Base-by-base conservation (phyloP, 140 eudicot species). In the Stevia rebaudiana region DNA sequence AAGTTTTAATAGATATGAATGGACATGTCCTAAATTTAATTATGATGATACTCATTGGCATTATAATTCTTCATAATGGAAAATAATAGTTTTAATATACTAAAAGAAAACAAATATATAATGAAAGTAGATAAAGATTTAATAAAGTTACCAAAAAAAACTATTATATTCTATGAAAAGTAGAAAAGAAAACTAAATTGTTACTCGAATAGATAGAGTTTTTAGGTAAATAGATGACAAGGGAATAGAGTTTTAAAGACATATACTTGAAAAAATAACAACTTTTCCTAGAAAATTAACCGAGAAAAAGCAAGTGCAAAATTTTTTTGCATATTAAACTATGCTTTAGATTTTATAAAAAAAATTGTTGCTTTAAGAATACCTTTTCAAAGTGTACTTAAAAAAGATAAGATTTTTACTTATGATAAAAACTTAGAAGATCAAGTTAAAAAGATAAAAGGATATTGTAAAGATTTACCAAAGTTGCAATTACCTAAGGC, bases 401-500 rank as follows among this genome's bases (percentile, higher is more conserved):
- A 61, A n/a, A 12, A 21, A 19, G 39, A 61, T 61, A 61, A 13
- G 41, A n/a, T 7, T 10, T 61, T 23, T n/a, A 21, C 40, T 12
- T 61, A 40, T 42, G 39, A 41, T 0, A 6, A 22, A 6, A 13
- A 15, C 0, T 44, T 63, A 43, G 25, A 63, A 44, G 8, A 3
- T 2, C 30, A 9, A 15, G 30, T 22, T 23, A 25, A 15, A 16
- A 24, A 63, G 2, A 42, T 42, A 42, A 43, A 43, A n/a, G 55
- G 43, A 6, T 10, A 6, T n/a, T 63, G 56, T 8, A 24, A 8
- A 8, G 13, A 0, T 1, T 24, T 63, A 8, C 28, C 69, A 1
- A 63, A 63, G 15, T 12, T 63, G n/a, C 18, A 63, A 25, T 28
- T 63, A n/a, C 69, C 40, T 0, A 63, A 25, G 12, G 68, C 43